A percentile compares a stretch with the other conserved stretches of the same genome.
Conservation (phyloP, 768 basidiomycete genomes). For the Tremella yokohamensis region DNA sequence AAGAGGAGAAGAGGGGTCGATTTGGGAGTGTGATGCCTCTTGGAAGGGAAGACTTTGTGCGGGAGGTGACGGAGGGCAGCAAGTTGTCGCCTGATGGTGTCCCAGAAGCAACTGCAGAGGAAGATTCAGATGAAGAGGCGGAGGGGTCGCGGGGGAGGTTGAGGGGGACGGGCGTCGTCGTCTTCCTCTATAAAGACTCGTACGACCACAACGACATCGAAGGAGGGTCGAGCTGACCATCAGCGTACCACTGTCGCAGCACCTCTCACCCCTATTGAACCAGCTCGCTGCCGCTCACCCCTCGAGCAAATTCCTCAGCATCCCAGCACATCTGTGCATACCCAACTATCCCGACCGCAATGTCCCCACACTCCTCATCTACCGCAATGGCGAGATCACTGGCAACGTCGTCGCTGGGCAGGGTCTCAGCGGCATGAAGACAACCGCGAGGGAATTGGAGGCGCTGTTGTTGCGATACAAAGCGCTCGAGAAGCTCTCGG, state of each 20-base stretch:
- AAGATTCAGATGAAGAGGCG: slow-evolving; percentile 23
- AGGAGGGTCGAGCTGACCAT: background rate
- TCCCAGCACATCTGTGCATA: slow-evolving; percentile 91
- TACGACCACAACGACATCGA: slow-evolving; percentile 53
- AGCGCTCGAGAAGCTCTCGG: slow-evolving; percentile 58
- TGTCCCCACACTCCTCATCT: slow-evolving; percentile 86
- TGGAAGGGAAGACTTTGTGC: slow-evolving; percentile 85
- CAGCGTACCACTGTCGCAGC: slow-evolving; percentile 77
- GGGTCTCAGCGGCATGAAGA: slow-evolving; percentile 56
- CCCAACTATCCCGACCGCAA: slow-evolving; percentile 89
- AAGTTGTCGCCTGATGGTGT: slow-evolving; percentile 61
- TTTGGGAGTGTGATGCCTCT: slow-evolving; percentile 88
- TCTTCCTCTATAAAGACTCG: slow-evolving; percentile 94
- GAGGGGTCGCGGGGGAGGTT: slow-evolving; percentile 17
- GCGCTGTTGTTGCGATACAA: slow-evolving; percentile 57
- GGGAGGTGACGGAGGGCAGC: slow-evolving; percentile 93
- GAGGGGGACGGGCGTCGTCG: slow-evolving; percentile 83
- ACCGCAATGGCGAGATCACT: slow-evolving; percentile 83
- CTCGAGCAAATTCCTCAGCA: slow-evolving; percentile 91
- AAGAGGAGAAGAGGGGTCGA: slow-evolving; percentile 58
- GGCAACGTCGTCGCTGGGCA: slow-evolving; percentile 77
- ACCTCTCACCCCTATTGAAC: slow-evolving; percentile 65
- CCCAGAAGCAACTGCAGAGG: slow-evolving; percentile 55
- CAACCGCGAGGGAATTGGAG: slow-evolving; percentile 55
- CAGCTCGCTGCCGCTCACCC: slow-evolving; percentile 77